Evolutionary conservation across 352 stramenopile species (phyloP).

Genomic region (Aphanomyces invadans): DNA sequence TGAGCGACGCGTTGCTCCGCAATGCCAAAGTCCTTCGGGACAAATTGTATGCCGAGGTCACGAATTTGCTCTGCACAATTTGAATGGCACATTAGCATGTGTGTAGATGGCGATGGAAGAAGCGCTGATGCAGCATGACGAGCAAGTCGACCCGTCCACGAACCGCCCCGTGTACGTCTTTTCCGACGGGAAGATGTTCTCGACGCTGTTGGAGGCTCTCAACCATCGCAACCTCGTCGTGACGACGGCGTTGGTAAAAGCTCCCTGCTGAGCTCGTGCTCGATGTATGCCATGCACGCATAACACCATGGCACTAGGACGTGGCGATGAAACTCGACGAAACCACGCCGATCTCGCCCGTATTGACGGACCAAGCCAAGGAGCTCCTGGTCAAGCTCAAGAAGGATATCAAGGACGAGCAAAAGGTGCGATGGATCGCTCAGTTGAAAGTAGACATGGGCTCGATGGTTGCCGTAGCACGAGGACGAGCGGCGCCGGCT

Average conservation of each 20-base stretch:
- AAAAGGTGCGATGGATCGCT: conserved; percentile 6
- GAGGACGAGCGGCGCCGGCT: conserved; percentile 65
- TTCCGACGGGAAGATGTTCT: conserved; percentile 35
- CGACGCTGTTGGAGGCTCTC: conserved; percentile 59
- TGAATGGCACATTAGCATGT: not conserved
- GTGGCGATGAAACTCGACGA: conserved; percentile 36
- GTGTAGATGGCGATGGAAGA: conserved; percentile 44
- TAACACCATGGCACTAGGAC: conserved; percentile 31
- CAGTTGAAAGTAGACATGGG: not conserved
- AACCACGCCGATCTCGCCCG: conserved; percentile 31
- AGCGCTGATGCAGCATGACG: conserved; percentile 42
- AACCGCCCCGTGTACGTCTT: conserved; percentile 40
- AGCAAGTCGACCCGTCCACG: conserved; percentile 20
- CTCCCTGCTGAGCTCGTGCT: no score
- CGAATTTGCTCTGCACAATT: no score
- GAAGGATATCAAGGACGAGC: conserved; percentile 71
- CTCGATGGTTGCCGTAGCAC: conserved; percentile 31
- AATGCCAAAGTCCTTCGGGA: conserved; percentile 40
- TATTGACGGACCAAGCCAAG: conserved; percentile 50
- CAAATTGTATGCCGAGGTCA: conserved; percentile 47
- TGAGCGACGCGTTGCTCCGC: conserved; percentile 50
- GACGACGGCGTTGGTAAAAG: conserved; percentile 42
- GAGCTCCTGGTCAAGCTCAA: conserved; percentile 67
- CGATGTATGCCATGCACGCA: no score
- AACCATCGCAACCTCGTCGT: conserved; percentile 51